These are phyloP conservation scores for Ophiostoma piceae DNA, from an alignment of 2,329 filamentous ascomycete genomes.

Conservation along the genomic window DNA sequence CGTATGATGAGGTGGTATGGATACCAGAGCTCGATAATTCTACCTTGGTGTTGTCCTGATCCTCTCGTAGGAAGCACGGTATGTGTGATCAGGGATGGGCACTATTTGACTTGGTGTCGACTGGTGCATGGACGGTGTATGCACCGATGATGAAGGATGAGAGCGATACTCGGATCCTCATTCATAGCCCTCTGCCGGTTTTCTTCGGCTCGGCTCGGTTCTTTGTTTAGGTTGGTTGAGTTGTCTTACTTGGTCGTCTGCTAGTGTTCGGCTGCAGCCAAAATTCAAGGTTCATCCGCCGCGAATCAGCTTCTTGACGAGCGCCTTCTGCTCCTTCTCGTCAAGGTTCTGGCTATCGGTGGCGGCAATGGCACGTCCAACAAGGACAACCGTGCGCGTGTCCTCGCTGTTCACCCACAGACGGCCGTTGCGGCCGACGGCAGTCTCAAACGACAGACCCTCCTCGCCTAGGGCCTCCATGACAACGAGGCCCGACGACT, in stretches of 20 bases:
- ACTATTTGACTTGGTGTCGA: background rate
- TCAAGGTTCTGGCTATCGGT: constrained; percentile 65
- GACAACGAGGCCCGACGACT: constrained; percentile 62
- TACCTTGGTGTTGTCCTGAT: no score
- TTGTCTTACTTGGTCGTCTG: background rate
- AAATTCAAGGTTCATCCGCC: constrained; percentile 45
- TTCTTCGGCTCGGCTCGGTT: background rate
- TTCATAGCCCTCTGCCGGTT: background rate
- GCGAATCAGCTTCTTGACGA: constrained; percentile 46
- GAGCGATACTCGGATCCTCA: background rate
- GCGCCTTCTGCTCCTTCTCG: constrained; percentile 62
- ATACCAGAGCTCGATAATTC: no score
- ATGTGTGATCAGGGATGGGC: no score
- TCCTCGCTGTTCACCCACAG: constrained; percentile 85
- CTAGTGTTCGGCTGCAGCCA: background rate
- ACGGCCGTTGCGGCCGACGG: constrained; percentile 84
- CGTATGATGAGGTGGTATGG: no score
- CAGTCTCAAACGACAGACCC: constrained; percentile 85
- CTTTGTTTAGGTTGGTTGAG: background rate
- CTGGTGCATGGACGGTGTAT: background rate
- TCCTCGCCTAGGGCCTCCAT: constrained; percentile 71
- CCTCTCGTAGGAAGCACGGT: no score
- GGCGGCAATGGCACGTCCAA: constrained; percentile 71
- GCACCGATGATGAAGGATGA: background rate
- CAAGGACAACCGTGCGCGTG: constrained; percentile 58